Conservation (phyloP, 768 basidiomycete species). For the Serpula lacrymans region DNA sequence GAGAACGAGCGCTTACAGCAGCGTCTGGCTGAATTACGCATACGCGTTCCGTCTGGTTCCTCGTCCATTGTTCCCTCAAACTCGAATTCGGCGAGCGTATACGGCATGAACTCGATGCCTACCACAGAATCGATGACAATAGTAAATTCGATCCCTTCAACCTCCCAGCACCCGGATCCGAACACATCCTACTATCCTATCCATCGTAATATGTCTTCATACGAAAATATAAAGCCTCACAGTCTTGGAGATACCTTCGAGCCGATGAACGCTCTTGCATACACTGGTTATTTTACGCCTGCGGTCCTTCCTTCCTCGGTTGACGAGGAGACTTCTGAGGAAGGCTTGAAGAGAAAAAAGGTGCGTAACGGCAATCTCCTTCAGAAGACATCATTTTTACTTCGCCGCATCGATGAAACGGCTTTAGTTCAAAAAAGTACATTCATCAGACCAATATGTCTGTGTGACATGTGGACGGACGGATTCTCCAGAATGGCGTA, state of each 20-base stretch:
- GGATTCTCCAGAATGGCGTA: slow-evolving; percentile 97
- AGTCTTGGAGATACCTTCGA: slow-evolving; percentile 18
- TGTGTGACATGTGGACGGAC: slow-evolving; percentile 93
- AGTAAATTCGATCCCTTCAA: too few relatives aligned
- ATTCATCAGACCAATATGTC: slow-evolving; percentile 67
- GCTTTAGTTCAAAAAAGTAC: slow-evolving; percentile 44
- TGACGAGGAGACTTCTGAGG: slow-evolving; percentile 46
- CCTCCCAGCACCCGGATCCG: too few relatives aligned
- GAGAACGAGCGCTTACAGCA: slow-evolving; percentile 81
- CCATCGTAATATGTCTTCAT: slow-evolving; percentile 10
- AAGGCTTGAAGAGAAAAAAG: slow-evolving; percentile 62
- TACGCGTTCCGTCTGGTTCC: slow-evolving; percentile 14
- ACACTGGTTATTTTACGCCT: slow-evolving; percentile 4
- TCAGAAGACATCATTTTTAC: neutral
- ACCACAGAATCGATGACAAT: too few relatives aligned
- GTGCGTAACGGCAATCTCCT: slow-evolving; percentile 30
- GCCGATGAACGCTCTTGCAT: slow-evolving; percentile 3
- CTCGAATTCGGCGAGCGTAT: too few relatives aligned
- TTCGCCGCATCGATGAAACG: neutral
- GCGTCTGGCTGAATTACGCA: slow-evolving; percentile 47
- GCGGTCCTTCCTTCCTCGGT: too few relatives aligned
- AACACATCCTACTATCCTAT: slow-evolving; percentile 19
- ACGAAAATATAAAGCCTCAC: slow-evolving; percentile 11
- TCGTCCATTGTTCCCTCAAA: too few relatives aligned
- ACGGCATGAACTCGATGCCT: too few relatives aligned